Base-by-base conservation (phyloP, 2,329 filamentous ascomycete species). In the Penicillium janthinellum region DNA sequence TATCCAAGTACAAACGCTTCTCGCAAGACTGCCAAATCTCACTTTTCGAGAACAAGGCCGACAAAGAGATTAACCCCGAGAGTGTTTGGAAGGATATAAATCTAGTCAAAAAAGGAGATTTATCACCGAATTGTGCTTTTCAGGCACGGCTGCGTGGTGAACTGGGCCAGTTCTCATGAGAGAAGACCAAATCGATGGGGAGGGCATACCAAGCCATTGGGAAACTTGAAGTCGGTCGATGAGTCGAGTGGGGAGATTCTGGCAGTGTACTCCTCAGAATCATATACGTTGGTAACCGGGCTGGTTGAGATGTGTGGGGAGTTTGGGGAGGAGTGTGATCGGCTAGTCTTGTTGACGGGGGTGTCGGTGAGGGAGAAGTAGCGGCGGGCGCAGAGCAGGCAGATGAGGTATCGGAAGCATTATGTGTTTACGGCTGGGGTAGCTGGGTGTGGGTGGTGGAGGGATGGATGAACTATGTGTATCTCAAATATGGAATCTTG, bases 171-270 rank as follows among this genome's bases (percentile, higher is more conserved):
- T 37, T 59, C 2, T 15, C 11, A 2, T 62, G 60, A 57, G 57
- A 62, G 39, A 59, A 53, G 25, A 62, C 60, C 8, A 57, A 44
- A 0, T 57, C 54, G 1, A 54, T 62, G 54, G 60, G 60, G 8
- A 48, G 10, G 10, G n/a, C 28, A 35, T 17, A 34, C 42, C 5
- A 57, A 48, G 49, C 41, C 49, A 1, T 49, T 59, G 31, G 49
- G 48, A 10, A 62, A 62, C 34, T 49, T 54, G 28, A 62, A 62
- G 38, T 34, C 57, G 4, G 54, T 62, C 6, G 49, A 62, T 22
- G 57, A 54, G 11, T 15, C 54, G 37, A 62, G 49, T 39, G 42
- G 45, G 5, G 48, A 51, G 3, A 44, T 59, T 20, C 15, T 59
- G 10, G 60, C 57, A 2, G 57, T 59, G 6, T 62, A 55, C 22